These are phyloP conservation scores for Hypoxylon sp. DNA, from an alignment of 2,329 filamentous ascomycete genomes.

Conservation along the genomic window DNA sequence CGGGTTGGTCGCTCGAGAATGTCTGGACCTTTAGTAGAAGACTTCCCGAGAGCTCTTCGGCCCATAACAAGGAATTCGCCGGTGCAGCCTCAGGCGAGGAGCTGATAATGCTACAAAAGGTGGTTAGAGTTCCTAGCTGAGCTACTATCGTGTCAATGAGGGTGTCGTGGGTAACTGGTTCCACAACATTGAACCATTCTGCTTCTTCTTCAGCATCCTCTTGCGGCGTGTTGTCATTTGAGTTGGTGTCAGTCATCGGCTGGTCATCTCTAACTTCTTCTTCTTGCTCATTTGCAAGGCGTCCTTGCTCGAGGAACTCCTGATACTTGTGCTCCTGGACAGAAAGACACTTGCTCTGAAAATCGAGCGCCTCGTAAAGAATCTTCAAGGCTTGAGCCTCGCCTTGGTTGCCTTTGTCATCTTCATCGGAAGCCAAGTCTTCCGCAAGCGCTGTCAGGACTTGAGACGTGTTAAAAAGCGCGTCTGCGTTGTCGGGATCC, in stretches of 20 bases:
- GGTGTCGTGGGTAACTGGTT: conserved; percentile 72
- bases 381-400: conserved; percentile 57
- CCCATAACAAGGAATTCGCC: conserved; percentile 61
- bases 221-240: conserved; percentile 41
- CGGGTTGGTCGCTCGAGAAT: conserved; percentile 32
- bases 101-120: conserved; percentile 61
- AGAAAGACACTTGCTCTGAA: conserved; percentile 58
- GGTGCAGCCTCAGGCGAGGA: conserved; percentile 52
- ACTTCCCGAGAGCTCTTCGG: conserved; percentile 66
- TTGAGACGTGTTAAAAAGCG: conserved; percentile 78
- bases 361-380: conserved; percentile 47
- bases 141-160: conserved; percentile 76
- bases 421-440: conserved; percentile 63
- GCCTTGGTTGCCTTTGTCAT: conserved; percentile 59
- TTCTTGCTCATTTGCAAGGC: conserved; percentile 50
- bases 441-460: conserved; percentile 76
- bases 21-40: conserved; percentile 57
- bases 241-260: not conserved
- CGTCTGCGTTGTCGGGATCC: conserved; percentile 72
- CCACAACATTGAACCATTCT: conserved; percentile 75
- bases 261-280: conserved; percentile 24
- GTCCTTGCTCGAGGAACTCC: conserved; percentile 50
- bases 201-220: conserved; percentile 49
- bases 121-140: conserved; percentile 67
- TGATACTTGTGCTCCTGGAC: conserved; percentile 59